These are phyloP conservation scores for Lecanosticta acicola DNA, from an alignment of 2,329 filamentous ascomycete species.

Conservation along the genomic window DNA sequence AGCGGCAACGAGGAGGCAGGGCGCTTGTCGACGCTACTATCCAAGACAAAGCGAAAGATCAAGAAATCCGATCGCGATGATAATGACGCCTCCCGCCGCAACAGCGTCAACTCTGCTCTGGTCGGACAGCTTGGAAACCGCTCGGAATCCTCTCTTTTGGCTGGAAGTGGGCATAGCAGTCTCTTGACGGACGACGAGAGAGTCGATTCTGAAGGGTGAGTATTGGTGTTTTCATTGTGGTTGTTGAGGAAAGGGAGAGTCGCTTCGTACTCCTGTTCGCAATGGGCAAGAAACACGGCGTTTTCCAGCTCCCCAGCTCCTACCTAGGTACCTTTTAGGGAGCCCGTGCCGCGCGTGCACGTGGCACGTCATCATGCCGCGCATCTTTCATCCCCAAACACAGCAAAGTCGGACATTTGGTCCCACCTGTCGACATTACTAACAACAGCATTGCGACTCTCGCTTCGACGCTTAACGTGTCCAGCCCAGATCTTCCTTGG, in stretches of 20 bases:
- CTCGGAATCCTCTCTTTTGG: constrained; percentile 34
- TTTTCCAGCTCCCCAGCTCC: too few relatives aligned
- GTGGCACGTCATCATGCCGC: too few relatives aligned
- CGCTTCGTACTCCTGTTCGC: background rate
- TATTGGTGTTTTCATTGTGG: constrained; percentile 6
- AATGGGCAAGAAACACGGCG: background rate
- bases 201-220: constrained; percentile 40
- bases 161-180: constrained; percentile 45
- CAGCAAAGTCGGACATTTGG: too few relatives aligned
- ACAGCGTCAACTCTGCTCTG: constrained; percentile 34
- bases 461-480: too few relatives aligned
- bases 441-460: too few relatives aligned
- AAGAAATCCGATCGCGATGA: constrained; percentile 12
- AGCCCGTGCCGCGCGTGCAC: too few relatives aligned
- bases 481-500: too few relatives aligned
- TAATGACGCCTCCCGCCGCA: constrained; percentile 15
- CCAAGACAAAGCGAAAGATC: constrained; percentile 26
- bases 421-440: too few relatives aligned
- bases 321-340: too few relatives aligned
- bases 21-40: constrained; percentile 47
- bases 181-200: constrained; percentile 46
- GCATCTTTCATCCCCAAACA: too few relatives aligned
- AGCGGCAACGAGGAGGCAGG: constrained; percentile 38
- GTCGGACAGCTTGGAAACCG: constrained; percentile 16
- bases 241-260: too few relatives aligned